Conservation (phyloP, 169 alveolate genomes). For the Cryptosporidium viatorum region DNA sequence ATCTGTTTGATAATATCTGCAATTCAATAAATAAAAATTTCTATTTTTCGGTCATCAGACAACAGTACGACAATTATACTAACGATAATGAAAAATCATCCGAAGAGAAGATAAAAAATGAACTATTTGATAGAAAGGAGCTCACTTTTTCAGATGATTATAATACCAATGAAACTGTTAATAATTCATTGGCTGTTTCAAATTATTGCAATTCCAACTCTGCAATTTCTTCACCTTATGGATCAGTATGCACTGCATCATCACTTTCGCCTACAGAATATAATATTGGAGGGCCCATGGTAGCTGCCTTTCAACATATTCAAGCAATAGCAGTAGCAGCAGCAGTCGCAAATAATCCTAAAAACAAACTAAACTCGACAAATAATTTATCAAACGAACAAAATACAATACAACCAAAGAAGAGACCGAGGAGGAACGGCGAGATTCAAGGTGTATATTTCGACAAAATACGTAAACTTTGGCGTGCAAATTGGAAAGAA, state of each 20-base stretch:
- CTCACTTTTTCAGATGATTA: not conserved
- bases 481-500: slow-evolving; percentile 83
- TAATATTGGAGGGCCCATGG: slow-evolving; percentile 10
- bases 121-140: not conserved
- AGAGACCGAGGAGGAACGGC: slow-evolving; percentile 58
- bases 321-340: slow-evolving; percentile 48
- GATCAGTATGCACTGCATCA: slow-evolving; percentile 22
- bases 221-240: slow-evolving; percentile 1
- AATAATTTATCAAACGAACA: slow-evolving; percentile 7
- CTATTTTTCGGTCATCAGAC: not conserved
- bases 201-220: not conserved
- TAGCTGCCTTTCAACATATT: slow-evolving; percentile 51
- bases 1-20: not conserved
- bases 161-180: not conserved
- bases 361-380: not conserved
- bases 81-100: not conserved
- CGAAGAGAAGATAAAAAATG: not conserved
- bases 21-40: not conserved
- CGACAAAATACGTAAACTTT: slow-evolving; percentile 76
- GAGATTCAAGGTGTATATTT: slow-evolving; percentile 80
- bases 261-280: slow-evolving; percentile 29
- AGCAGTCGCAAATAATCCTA: not conserved
- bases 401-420: slow-evolving; percentile 35
- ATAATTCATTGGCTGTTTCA: not conserved
- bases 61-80: not conserved